Evolutionary conservation across 129 eudicot species (phyloP).

Genomic region (Rutidosis leptorrhynchoides): DNA sequence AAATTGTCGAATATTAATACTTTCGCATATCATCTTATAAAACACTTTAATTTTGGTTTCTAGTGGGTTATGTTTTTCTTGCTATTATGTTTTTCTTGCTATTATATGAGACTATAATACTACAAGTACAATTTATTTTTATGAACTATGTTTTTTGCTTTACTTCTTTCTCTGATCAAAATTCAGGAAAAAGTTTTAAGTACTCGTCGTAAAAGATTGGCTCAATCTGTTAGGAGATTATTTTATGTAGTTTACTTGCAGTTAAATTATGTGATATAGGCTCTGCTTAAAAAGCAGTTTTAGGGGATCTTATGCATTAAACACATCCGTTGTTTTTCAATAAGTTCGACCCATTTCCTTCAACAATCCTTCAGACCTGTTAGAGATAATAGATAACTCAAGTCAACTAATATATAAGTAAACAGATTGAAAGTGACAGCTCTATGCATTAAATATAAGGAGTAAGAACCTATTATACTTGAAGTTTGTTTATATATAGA

Average conservation of each 20-base stretch:
- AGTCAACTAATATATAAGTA: neutral
- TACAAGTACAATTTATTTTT: neutral
- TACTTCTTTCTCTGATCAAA: neutral
- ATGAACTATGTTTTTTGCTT: neutral
- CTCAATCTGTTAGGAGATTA: neutral
- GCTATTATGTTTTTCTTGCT: no score
- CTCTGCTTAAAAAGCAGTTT: neutral
- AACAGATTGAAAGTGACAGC: neutral
- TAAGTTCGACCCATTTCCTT: neutral
- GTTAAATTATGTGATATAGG: neutral
- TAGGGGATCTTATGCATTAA: neutral
- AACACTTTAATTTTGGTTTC: conserved; percentile 3
- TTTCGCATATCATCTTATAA: neutral
- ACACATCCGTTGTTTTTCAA: neutral
- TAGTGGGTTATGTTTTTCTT: conserved; percentile 14
- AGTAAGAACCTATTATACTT: neutral
- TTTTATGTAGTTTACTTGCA: neutral
- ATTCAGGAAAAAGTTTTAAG: neutral
- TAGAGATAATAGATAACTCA: neutral
- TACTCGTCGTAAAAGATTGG: neutral
- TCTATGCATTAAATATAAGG: neutral
- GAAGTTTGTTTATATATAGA: neutral
- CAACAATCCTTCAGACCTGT: neutral
- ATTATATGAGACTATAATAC: neutral
- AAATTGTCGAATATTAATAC: neutral